Evolutionary conservation across 805 yeast genomes (phyloP), one percentile per base, ranked within the genome.

Genomic region (Cyberlindnera bimundalis): DNA sequence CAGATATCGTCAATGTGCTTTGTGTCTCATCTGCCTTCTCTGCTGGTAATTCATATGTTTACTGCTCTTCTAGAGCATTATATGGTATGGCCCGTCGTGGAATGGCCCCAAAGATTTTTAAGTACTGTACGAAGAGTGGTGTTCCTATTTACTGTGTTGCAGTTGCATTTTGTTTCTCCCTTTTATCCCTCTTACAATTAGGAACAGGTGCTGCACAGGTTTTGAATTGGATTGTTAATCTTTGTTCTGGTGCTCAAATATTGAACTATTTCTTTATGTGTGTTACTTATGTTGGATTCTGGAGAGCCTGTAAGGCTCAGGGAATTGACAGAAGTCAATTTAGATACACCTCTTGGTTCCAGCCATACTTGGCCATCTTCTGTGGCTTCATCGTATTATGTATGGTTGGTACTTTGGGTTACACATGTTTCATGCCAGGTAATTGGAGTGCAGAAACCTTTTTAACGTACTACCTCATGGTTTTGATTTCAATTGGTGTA

Each of bases 61-160:
- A 74, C 55, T 78, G 80, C n/a, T 69, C 81, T n/a, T 73, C 80
- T 16, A 59, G 84, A 51, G 74, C 81, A 1, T 52, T 79, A 9
- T 78, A 78, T 48, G 70, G 76, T 9, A 61, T 79, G 61, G 64
- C 81, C 0, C 59, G 70, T 15, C 78, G 75, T 47, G 73, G 76
- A 6, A 69, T 79, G 52, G 84, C 83, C 1, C 91, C 93, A 16
- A 64, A 64, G 24, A 56, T 76, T 29, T 79, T 86, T 52, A 69
- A 78, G 6, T 57, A 65, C 17, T 84, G 93, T 59, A 74, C 77
- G 37, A 68, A 70, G 23, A 61, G 62, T 17, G 95, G 95, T 5
- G 84, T 83, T 10, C 96, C 96, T 0, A 79, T 79, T 56, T 66
- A 69, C 42, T 74, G 90, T 8, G 89, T 86, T 67, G 48, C 58